Evolutionary conservation across 495 filamentous ascomycete genomes (phyloP).

Genomic region (Tuber magnatum): DNA sequence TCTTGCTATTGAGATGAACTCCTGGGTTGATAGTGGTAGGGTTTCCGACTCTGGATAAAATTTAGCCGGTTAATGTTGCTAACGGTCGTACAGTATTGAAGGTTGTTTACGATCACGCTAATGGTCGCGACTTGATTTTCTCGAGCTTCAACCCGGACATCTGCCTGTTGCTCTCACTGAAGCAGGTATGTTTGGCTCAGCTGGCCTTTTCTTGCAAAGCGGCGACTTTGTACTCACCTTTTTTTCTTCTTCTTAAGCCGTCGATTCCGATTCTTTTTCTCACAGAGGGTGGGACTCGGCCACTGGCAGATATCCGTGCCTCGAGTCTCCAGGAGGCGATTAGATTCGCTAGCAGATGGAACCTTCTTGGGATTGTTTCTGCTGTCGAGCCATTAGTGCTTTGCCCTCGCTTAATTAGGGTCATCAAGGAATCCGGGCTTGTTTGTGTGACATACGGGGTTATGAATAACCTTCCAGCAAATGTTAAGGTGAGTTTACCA

Average conservation of each 20-base stretch:
- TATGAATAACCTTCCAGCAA: conserved; percentile 75
- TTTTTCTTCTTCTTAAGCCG: conserved; percentile 51
- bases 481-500: conserved; percentile 64
- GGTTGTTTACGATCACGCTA: conserved; percentile 70
- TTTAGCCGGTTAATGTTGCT: not conserved
- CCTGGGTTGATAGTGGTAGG: conserved; percentile 73
- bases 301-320: conserved; percentile 80
- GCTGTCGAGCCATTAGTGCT: conserved; percentile 76
- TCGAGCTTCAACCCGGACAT: conserved; percentile 95
- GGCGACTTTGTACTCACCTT: not conserved
- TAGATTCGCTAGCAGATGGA: conserved; percentile 89
- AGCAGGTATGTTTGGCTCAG: conserved; percentile 51
- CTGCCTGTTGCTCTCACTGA: conserved; percentile 86
- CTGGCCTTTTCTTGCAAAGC: not conserved
- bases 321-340: conserved; percentile 91
- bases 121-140: conserved; percentile 81
- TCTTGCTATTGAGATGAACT: conserved; percentile 93
- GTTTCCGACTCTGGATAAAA: not conserved
- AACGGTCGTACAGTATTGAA: conserved; percentile 52
- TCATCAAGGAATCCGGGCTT: conserved; percentile 90
- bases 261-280: conserved; percentile 92
- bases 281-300: conserved; percentile 66
- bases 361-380: conserved; percentile 82
- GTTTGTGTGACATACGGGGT: conserved; percentile 93
- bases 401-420: conserved; percentile 74